phyloP scores from a whole-genome alignment of 2,329 filamentous ascomycete genomes.

The Colletotrichum trifolii region DNA sequence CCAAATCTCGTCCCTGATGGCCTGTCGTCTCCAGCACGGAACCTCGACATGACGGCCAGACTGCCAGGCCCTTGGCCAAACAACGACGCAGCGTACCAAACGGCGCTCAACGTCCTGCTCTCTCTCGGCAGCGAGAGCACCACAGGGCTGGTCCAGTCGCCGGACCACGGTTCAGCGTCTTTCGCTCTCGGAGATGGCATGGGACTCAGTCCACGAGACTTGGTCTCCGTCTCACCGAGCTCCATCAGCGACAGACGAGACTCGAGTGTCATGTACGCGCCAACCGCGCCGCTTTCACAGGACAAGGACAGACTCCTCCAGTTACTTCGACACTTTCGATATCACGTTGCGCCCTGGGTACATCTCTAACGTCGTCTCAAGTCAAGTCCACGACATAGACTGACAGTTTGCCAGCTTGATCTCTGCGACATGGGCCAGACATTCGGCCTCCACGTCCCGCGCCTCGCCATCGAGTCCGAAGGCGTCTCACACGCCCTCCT shows the following conservation, averaged over 20 bases:
- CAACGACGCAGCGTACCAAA: constrained; percentile 42
- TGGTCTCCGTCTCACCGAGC: constrained; percentile 23
- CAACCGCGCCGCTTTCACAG: constrained; percentile 10
- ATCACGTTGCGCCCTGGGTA: constrained; percentile 59
- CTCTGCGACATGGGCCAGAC: constrained; percentile 53
- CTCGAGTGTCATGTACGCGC: background rate
- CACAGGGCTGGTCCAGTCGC: background rate
- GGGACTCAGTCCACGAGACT: constrained; percentile 10
- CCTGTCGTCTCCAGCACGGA: constrained; percentile 8
- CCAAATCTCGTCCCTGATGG: constrained; percentile 21
- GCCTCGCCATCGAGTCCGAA: constrained; percentile 42
- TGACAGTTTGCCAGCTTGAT: constrained; percentile 47
- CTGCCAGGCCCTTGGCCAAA: constrained; percentile 1
- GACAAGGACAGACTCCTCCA: constrained; percentile 40
- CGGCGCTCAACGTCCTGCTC: constrained; percentile 47
- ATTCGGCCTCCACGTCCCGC: constrained; percentile 51
- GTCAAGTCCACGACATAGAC: background rate
- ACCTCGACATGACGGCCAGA: constrained; percentile 8
- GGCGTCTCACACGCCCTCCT: constrained; percentile 43
- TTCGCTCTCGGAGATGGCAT: constrained; percentile 1
- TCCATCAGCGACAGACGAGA: background rate
- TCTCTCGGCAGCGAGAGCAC: constrained; percentile 45
- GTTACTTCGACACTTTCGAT: constrained; percentile 55
- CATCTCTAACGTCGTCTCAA: constrained; percentile 26
- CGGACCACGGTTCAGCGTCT: background rate